phyloP scores from a whole-genome alignment of 768 basidiomycete genomes.

The Pisolithus orientalis region DNA sequence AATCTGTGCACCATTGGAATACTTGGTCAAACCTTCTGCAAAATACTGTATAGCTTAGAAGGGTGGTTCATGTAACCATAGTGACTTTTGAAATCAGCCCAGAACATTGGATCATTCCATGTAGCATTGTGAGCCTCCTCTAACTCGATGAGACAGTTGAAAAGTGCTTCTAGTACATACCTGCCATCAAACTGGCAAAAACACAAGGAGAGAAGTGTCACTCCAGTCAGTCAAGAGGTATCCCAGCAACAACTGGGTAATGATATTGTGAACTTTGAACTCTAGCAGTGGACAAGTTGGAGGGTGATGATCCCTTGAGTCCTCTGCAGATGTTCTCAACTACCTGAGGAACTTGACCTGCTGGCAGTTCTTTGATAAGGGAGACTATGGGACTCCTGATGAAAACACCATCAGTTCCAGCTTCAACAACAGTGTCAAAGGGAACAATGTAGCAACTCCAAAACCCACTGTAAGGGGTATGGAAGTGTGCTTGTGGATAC shows the following conservation, averaged over 20 bases:
- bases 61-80: slow-evolving; percentile 96
- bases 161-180: slow-evolving; percentile 94
- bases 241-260: slow-evolving; percentile 4
- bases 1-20: slow-evolving; percentile 89
- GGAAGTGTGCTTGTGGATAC: slow-evolving; percentile 70
- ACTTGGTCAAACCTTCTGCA: slow-evolving; percentile 84
- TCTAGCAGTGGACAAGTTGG: slow-evolving; percentile 1
- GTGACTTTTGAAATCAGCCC: slow-evolving; percentile 77
- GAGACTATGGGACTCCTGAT: too few species aligned
- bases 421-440: too few species aligned
- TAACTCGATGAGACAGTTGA: slow-evolving; percentile 88
- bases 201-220: slow-evolving; percentile 51
- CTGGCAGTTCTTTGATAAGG: too few species aligned
- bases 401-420: too few species aligned
- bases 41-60: slow-evolving; percentile 84
- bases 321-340: slow-evolving; percentile 73
- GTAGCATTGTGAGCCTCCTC: slow-evolving; percentile 88
- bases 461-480: slow-evolving; percentile 94
- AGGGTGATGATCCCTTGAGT: slow-evolving; percentile 34
- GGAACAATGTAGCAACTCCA: neutral
- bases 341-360: slow-evolving; percentile 31
- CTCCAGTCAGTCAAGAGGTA: slow-evolving; percentile 25
- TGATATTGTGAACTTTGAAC: neutral
- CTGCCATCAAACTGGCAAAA: slow-evolving; percentile 60
- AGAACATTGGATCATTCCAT: slow-evolving; percentile 82